Evolutionary conservation across 2,329 filamentous ascomycete genomes (phyloP).

Genomic region (Pseudohalonectria lignicola): DNA sequence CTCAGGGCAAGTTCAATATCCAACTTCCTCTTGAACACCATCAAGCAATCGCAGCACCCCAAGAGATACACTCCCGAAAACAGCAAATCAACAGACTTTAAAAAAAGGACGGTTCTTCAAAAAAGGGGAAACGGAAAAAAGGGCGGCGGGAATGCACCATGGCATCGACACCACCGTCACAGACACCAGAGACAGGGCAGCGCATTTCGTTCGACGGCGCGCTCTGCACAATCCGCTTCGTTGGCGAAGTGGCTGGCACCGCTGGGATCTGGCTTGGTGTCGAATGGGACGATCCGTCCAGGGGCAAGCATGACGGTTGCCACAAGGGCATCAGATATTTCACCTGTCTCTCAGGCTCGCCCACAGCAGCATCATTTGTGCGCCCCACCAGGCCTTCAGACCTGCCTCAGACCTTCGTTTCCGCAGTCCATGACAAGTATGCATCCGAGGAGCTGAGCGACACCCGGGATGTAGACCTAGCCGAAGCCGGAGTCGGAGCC

Average conservation of each 20-base stretch:
- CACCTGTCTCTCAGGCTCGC: slow-evolving; percentile 45
- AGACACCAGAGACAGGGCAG: no score
- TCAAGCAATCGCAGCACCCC: no score
- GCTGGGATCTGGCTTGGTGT: slow-evolving; percentile 80
- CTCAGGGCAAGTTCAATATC: no score
- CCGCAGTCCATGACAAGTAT: slow-evolving; percentile 78
- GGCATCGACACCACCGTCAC: no score
- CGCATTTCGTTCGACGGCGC: slow-evolving; percentile 69
- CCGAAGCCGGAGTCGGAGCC: no score
- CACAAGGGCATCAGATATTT: slow-evolving; percentile 76
- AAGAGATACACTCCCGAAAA: no score
- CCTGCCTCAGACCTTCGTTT: slow-evolving; percentile 58
- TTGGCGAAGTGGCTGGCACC: slow-evolving; percentile 67
- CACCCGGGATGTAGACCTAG: slow-evolving; percentile 13
- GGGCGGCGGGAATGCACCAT: no score
- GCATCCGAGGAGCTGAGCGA: slow-evolving; percentile 49
- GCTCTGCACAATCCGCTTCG: slow-evolving; percentile 75
- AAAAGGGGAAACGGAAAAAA: no score
- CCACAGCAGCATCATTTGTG: slow-evolving; percentile 77
- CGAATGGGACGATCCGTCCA: slow-evolving; percentile 82
- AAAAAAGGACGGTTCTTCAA: no score
- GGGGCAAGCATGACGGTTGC: slow-evolving; percentile 85
- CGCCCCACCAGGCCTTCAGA: slow-evolving; percentile 65
- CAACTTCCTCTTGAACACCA: no score
- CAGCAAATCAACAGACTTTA: no score